These are phyloP conservation scores for Eutypella sp. DNA, from an alignment of 2,329 filamentous ascomycete genomes.

Conservation along the genomic window DNA sequence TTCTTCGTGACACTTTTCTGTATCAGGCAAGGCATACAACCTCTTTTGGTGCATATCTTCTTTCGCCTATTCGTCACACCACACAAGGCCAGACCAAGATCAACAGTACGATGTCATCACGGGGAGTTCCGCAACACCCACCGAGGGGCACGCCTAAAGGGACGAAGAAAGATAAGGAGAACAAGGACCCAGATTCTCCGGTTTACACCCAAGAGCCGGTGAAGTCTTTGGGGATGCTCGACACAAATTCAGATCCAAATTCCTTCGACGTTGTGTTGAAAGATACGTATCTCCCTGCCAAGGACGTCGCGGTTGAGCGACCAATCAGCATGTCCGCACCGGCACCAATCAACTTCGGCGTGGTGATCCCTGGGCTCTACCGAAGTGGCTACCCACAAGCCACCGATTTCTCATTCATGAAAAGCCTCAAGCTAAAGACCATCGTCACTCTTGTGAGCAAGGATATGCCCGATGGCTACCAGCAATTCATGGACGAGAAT, in stretches of 20 bases:
- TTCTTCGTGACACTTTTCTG: neutral
- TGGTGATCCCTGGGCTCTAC: constrained; percentile 70
- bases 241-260: constrained; percentile 3
- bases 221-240: constrained; percentile 1
- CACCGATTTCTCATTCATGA: constrained; percentile 66
- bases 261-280: constrained; percentile 9
- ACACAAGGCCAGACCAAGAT: neutral
- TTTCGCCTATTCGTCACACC: neutral
- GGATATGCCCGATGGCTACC: constrained; percentile 49
- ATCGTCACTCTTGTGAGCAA: constrained; percentile 67
- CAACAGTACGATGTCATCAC: neutral
- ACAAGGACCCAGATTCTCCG: constrained; percentile 1
- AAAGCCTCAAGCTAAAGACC: constrained; percentile 66
- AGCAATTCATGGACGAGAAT: constrained; percentile 59
- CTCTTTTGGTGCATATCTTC: neutral
- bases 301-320: constrained; percentile 11
- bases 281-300: constrained; percentile 10
- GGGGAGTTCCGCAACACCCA: neutral
- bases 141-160: neutral
- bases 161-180: too few species aligned
- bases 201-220: neutral
- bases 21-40: neutral
- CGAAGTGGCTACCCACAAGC: constrained; percentile 74
- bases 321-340: constrained; percentile 5
- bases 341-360: constrained; percentile 67